Evolutionary conservation across 306 rosid species (phyloP), one percentile per base, ranked within the genome.

Genomic region (Cicer arietinum): DNA sequence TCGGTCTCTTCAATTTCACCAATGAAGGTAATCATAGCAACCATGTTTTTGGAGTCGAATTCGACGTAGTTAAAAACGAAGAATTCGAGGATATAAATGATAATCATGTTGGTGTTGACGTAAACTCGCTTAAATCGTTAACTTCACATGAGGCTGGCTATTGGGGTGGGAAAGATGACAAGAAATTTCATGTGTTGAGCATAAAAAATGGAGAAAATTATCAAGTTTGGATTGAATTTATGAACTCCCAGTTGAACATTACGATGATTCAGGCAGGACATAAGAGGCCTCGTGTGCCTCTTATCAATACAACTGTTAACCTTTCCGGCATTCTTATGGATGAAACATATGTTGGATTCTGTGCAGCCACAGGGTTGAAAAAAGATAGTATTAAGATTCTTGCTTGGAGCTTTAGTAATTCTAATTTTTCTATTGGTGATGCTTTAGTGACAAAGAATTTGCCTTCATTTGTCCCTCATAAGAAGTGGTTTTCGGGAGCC

Each of bases 181-280:
- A 68, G 39, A 30, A 73, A 8, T 87, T 89, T 48, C 77, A 87
- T 65, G 58, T 58, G 43, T 11, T 82, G 63, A 60, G 82, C 56
- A 79, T 84, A 50, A 82, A 40, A 6, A 78, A 16, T 74, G 91
- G 91, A 65, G 80, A 72, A 22, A 85, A 82, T 47, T 89, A 87
- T 74, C 89, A 85, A 67, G 94, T 83, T 10, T 87, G 91, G 91
- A 85, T 89, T 77, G 91, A 89, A 6, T 87, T 44, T 74, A 30
- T 41, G 42, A 75, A 82, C 48, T 73, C 88, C 4, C 77, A 30
- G 62, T 52, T 87, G 25, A 85, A 84, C n/a, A 61, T 89, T 17
- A 84, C 87, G 0, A 77, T 87, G 88, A 86, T 86, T 77, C 57
- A 6, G 12, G 89, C 81, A 12, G 94, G 88, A 16, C 20, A 8